Conservation (phyloP, 106 monocot genomes). For the Dendrobium huoshanense region DNA sequence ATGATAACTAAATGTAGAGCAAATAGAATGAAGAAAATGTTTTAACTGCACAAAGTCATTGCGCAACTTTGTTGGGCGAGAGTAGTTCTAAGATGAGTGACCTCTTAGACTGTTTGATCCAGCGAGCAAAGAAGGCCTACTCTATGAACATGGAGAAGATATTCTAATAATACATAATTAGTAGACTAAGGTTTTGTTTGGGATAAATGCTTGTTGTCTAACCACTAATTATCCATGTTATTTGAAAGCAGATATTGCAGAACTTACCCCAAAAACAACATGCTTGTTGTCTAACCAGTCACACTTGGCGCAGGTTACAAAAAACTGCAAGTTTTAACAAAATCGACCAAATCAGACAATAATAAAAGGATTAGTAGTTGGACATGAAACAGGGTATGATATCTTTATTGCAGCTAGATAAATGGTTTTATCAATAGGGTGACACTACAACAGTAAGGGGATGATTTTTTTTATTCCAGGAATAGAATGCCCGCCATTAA, state of each 20-base stretch:
- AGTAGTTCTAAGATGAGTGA: too few relatives aligned
- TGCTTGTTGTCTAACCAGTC: constrained; percentile 99
- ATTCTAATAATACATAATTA: too few relatives aligned
- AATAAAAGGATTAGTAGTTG: not conserved
- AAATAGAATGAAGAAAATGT: too few relatives aligned
- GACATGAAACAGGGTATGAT: not conserved
- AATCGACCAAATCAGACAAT: not conserved
- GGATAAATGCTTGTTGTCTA: too few relatives aligned
- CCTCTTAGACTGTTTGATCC: too few relatives aligned
- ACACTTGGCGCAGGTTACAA: constrained; percentile 92
- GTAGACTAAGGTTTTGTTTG: too few relatives aligned
- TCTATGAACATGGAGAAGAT: too few relatives aligned
- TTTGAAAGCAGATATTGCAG: not conserved
- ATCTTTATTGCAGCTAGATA: not conserved
- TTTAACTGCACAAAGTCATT: too few relatives aligned
- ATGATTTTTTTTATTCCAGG: not conserved
- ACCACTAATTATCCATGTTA: not conserved
- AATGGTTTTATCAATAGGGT: not conserved
- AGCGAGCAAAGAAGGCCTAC: too few relatives aligned
- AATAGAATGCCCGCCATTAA: not conserved
- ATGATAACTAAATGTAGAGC: too few relatives aligned
- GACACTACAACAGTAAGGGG: too few relatives aligned
- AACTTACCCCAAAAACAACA: constrained; percentile 97
- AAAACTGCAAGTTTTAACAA: constrained; percentile 59
- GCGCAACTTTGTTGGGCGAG: too few relatives aligned